A percentile compares a stretch with the other conserved stretches of the same genome.
These are phyloP conservation scores for Serendipita sp. DNA, from an alignment of 768 basidiomycete genomes.

Conservation along the genomic window DNA sequence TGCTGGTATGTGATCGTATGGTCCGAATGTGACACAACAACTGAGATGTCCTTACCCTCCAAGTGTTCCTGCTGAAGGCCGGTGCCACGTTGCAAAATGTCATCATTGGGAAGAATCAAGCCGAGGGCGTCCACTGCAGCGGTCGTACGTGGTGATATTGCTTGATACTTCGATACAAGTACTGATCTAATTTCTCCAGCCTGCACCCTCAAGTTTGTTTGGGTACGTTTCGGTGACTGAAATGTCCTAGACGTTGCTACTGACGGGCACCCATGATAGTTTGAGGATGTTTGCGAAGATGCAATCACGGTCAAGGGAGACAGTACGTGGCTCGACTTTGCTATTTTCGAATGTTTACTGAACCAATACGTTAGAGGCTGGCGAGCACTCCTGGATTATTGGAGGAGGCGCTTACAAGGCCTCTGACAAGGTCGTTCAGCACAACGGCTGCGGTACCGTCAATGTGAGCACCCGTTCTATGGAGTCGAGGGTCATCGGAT, in stretches of 20 bases:
- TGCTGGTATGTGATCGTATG: conserved; percentile 13
- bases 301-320: conserved; percentile 29
- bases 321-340: conserved; percentile 19
- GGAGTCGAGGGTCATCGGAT: not conserved
- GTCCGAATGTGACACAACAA: conserved; percentile 15
- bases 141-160: conserved; percentile 7
- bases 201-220: conserved; percentile 8
- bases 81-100: conserved; percentile 28
- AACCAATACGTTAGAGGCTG: not conserved
- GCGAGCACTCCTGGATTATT: not conserved
- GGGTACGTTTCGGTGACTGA: not conserved
- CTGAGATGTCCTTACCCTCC: conserved; percentile 13
- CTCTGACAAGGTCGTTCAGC: conserved; percentile 1
- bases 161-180: not conserved
- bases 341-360: not conserved
- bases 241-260: no score
- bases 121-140: conserved; percentile 28
- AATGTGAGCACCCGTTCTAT: not conserved
- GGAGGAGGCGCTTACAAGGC: conserved; percentile 5
- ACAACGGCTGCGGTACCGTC: conserved; percentile 5
- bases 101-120: conserved; percentile 27
- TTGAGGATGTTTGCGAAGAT: conserved; percentile 24
- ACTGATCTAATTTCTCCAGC: not conserved
- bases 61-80: conserved; percentile 27
- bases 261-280: not conserved